A percentile compares a stretch with the other conserved stretches of the same genome.
Evolutionary conservation across 2,329 filamentous ascomycete genomes (phyloP).

Genomic region (Thelonectria discophora): DNA sequence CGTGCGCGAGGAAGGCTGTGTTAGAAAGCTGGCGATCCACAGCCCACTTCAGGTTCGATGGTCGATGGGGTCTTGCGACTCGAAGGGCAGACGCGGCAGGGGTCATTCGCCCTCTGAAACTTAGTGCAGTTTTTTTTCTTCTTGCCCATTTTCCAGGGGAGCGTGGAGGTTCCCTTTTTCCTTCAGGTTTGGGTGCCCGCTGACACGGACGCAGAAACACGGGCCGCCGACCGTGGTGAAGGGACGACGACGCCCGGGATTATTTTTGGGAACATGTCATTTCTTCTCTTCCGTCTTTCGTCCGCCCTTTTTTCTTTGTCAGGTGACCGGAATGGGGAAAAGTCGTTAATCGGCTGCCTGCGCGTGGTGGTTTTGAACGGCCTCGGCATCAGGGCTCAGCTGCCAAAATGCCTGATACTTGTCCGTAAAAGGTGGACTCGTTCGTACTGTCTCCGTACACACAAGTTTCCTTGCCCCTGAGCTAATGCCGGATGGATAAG

Average conservation of each 20-base stretch:
- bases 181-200: too few relatives aligned
- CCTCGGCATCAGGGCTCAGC: neutral
- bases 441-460: neutral
- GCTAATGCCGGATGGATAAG: constrained; percentile 11
- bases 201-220: constrained; percentile 10
- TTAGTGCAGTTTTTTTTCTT: constrained; percentile 9
- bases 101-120: constrained; percentile 22
- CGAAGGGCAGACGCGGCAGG: constrained; percentile 15
- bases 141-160: too few relatives aligned
- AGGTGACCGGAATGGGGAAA: neutral
- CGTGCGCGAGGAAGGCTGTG: constrained; percentile 16
- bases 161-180: too few relatives aligned
- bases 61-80: neutral
- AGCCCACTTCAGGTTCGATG: neutral
- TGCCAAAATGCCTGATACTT: constrained; percentile 1
- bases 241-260: constrained; percentile 1
- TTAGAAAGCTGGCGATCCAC: constrained; percentile 11
- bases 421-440: too few relatives aligned
- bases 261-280: neutral
- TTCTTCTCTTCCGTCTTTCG: neutral
- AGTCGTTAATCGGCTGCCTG: constrained; percentile 1
- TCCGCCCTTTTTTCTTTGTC: neutral
- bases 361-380: neutral
- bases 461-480: constrained; percentile 8
- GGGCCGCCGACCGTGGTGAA: neutral